These are phyloP conservation scores for Sugiyamaella floridensis DNA, from an alignment of 805 yeast genomes.

Conservation along the genomic window DNA sequence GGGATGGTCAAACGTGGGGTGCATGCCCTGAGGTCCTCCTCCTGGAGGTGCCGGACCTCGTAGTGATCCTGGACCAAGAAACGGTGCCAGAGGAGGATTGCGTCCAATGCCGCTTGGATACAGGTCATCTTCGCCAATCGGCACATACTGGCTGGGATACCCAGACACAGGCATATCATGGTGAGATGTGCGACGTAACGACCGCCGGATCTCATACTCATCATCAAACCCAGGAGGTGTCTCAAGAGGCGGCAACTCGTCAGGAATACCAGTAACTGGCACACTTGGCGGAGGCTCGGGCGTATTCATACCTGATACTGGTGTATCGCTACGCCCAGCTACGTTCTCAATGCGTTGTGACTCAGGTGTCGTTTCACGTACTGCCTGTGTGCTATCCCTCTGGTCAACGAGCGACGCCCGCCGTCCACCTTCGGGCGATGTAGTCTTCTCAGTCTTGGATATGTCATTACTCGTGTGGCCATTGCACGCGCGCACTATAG, in stretches of 20 bases:
- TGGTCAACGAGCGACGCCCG: neutral
- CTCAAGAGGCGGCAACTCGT: conserved; percentile 18
- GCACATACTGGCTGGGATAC: conserved; percentile 18
- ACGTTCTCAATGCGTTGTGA: neutral
- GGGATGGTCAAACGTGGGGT: conserved; percentile 28
- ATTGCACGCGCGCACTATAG: neutral
- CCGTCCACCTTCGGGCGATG: neutral
- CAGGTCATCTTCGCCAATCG: conserved; percentile 33
- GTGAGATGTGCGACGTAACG: conserved; percentile 5
- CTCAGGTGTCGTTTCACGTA: neutral
- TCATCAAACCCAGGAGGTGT: conserved; percentile 41
- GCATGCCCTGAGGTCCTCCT: conserved; percentile 27
- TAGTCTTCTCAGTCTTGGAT: neutral
- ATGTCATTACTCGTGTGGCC: neutral
- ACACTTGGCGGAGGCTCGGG: conserved; percentile 1
- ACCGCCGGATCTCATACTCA: conserved; percentile 28
- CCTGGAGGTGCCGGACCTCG: conserved; percentile 9
- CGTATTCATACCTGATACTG: neutral
- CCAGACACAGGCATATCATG: conserved; percentile 14
- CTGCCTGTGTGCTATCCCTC: neutral
- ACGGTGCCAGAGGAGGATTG: conserved; percentile 31
- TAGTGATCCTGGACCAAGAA: conserved; percentile 12
- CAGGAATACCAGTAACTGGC: conserved; percentile 3
- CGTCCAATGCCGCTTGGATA: conserved; percentile 35
- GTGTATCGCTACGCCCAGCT: neutral